Percentiles rank a stretch among this genome's conserved stretches.
Conservation (phyloP, 441 rosid genomes). For the Caryocar brasiliense region DNA sequence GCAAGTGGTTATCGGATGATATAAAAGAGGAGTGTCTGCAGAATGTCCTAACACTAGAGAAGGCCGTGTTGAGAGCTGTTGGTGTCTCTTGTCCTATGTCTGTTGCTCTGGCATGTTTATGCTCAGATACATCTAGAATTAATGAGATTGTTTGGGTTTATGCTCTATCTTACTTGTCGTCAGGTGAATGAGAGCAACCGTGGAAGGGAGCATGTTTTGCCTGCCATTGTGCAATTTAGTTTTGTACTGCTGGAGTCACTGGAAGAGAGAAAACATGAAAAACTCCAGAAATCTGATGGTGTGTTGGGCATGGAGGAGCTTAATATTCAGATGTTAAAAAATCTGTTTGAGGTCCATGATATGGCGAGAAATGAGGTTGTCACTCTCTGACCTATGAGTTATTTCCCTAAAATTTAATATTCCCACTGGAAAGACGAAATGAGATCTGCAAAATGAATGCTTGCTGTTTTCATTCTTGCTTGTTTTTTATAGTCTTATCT, state of each 20-base stretch:
- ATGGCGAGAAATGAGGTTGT: slow-evolving; percentile 80
- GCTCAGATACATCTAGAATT: not conserved
- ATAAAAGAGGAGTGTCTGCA: slow-evolving; percentile 41
- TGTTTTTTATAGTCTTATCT: too few species aligned
- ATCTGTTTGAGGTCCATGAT: slow-evolving; percentile 66
- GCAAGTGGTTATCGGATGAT: slow-evolving; percentile 60
- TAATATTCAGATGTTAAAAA: slow-evolving; percentile 56
- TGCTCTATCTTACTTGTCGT: slow-evolving; percentile 1
- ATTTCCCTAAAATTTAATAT: not conserved
- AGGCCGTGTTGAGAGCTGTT: slow-evolving; percentile 66
- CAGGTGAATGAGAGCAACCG: slow-evolving; percentile 64
- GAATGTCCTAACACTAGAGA: slow-evolving; percentile 45
- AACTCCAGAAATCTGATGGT: slow-evolving; percentile 27
- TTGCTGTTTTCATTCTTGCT: too few species aligned
- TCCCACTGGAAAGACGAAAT: too few species aligned
- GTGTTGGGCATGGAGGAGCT: slow-evolving; percentile 57
- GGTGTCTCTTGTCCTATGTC: slow-evolving; percentile 11
- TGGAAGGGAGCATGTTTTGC: slow-evolving; percentile 75
- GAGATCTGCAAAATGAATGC: too few species aligned
- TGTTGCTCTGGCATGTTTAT: slow-evolving; percentile 3
- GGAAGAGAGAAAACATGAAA: slow-evolving; percentile 30
- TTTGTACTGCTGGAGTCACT: slow-evolving; percentile 57
- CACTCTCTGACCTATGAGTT: not conserved
- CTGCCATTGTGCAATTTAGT: slow-evolving; percentile 61
- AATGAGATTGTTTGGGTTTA: not conserved